Evolutionary conservation across 2,329 filamentous ascomycete species (phyloP), one percentile per base, ranked within the genome.

Genomic region (Penicillium sp.): DNA sequence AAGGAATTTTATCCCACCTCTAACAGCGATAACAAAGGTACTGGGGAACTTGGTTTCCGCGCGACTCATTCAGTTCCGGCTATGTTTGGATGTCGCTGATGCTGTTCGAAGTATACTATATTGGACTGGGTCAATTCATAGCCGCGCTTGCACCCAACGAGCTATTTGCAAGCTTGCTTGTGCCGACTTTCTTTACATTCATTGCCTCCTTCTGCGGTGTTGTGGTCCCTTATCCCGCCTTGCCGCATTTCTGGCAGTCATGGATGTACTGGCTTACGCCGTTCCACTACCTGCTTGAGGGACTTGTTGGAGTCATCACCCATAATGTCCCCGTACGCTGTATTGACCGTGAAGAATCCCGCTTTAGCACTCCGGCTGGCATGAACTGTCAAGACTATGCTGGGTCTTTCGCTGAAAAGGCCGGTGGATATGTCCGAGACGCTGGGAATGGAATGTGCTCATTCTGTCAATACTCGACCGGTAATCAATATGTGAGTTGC

Each of bases 201-300:
- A 76, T 90, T 3, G 79, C 90, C 9, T 82, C 81, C 1, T 91
- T 92, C 75, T 91, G 87, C 62, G 89, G 89, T 58, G 86, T 91
- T 1, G 77, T 90, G 6, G 88, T 91, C 0, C 87, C 88, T 0
- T 89, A 86, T 59, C 64, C 64, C 0, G 79, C 80, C 27, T 79
- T 91, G 23, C 81, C 84, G 9, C 62, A 70, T 0, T 91, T 91
- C 71, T 91, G 88, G 88, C 75, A 78, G 15, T 72, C 71, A 8
- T 84, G 80, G 80, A 84, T 86, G 82, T 88, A 89, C 68, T 83
- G 82, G 71, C 75, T 89, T 23, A 85, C 85, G 0, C 87, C 87
- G 0, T 88, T 88, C 70, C 81, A 83, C 57, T 89, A 89, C 61
- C 77, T 88, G 0, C 72, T 90, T 3, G 83, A 86, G 63, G 85